A percentile compares a stretch with the other conserved stretches of the same genome.
Conservation (phyloP, 768 basidiomycete species). For the Russula brevipes region DNA sequence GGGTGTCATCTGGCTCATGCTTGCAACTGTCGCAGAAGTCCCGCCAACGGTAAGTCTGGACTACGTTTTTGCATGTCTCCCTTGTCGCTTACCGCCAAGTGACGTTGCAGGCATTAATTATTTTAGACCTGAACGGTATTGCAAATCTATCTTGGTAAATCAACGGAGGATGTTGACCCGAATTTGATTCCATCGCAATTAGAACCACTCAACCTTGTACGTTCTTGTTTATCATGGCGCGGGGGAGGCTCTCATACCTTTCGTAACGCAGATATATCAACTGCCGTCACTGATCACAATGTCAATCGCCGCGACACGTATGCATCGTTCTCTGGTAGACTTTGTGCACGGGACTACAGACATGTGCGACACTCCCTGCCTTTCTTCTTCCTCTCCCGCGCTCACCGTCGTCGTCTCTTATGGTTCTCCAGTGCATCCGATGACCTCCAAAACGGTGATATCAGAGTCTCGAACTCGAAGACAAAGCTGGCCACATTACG, state of each 20-base stretch:
- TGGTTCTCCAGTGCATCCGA: no score
- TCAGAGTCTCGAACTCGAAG: no score
- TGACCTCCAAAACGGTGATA: no score
- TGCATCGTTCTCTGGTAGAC: not conserved
- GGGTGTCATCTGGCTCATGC: not conserved
- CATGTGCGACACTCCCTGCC: not conserved
- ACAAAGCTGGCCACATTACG: no score
- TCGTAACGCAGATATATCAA: not conserved
- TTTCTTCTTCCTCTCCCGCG: not conserved
- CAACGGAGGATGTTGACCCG: not conserved
- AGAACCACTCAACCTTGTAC: conserved; percentile 2
- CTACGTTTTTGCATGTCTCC: not conserved
- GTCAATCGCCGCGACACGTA: conserved; percentile 12
- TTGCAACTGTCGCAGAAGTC: not conserved
- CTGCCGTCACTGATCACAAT: not conserved
- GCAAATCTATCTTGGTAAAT: not conserved
- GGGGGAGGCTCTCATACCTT: not conserved
- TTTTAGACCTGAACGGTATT: conserved; percentile 4
- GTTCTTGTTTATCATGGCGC: not conserved
- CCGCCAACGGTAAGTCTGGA: not conserved
- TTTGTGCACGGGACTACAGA: not conserved
- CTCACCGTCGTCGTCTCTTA: no score
- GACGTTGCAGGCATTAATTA: conserved; percentile 5
- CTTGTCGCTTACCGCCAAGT: not conserved
- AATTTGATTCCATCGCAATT: not conserved